Base-by-base conservation (phyloP, 371 early-diverging fungal genomes). In the Rhizopus sp. region DNA sequence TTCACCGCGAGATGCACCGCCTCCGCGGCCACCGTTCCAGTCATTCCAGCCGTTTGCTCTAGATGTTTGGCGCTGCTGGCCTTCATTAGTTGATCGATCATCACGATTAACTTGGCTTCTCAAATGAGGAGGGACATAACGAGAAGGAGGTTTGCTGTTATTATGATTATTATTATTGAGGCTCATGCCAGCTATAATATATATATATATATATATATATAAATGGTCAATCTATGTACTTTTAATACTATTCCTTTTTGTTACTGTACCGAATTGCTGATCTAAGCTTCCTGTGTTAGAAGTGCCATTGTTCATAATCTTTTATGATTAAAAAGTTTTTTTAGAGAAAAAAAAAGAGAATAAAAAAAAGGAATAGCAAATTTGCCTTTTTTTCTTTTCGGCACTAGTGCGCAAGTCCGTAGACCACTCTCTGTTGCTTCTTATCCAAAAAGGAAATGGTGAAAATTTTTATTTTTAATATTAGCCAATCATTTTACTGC, bases 151-250 rank as follows among this genome's bases (percentile, higher is more conserved):
- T 39, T 60, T 63, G 33, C 48, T 57, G 51, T 71, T 68, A 72
- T 53, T 48, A 65, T 53, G 33, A 51, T 69, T 63, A 38, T 70
- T 63, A 35, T 72, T 69, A 63, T 80, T 76, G 64, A 86, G 69
- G 69, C 82, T 77, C 85, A 86, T 81, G 69, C 80, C 84, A 83
- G 84, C 86, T 86, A 77, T 50, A 42, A 44, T 38, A 32, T 17
- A n/a, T 15, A 8, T 40, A n/a, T n/a, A n/a, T n/a, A n/a, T n/a
- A n/a, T n/a, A n/a, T n/a, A 23, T 58, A 42, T 41, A 23, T 10
- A 40, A 38, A 30, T 7, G 7, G 32, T 23, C n/a, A 52, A 45
- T 52, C 32, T 35, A 8, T 32, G 17, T 29, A 5, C 48, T 40
- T 37, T 15, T 17, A 40, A 37, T 30, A 30, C 4, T 31, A 32